Percentiles rank a stretch among this genome's conserved stretches.
Evolutionary conservation across 176 grass and related monocot genomes (phyloP).

Genomic region (Carex scoparia): DNA sequence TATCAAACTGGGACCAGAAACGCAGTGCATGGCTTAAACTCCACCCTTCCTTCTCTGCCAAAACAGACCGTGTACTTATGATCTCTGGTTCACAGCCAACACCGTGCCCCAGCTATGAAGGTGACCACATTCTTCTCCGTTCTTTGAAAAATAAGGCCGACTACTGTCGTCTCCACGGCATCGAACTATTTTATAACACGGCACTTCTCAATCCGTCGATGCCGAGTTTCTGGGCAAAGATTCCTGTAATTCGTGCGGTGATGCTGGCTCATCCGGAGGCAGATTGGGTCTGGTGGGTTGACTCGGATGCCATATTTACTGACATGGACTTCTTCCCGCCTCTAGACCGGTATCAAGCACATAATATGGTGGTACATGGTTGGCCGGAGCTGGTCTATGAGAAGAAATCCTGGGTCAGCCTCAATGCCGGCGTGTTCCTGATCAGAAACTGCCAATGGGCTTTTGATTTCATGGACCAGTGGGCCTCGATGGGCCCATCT

Average conservation of each 20-base stretch:
- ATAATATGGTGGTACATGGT: slow-evolving; percentile 80
- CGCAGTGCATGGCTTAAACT: too few species aligned
- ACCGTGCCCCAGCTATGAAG: slow-evolving; percentile 42
- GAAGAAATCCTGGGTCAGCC: slow-evolving; percentile 51
- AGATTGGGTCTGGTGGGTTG: slow-evolving; percentile 95
- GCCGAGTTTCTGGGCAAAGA: slow-evolving; percentile 70
- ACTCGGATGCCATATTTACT: slow-evolving; percentile 90
- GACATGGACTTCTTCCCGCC: slow-evolving; percentile 80
- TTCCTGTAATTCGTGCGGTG: slow-evolving; percentile 51
- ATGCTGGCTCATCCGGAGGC: slow-evolving; percentile 86
- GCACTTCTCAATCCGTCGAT: slow-evolving; percentile 60
- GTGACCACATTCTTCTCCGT: slow-evolving; percentile 59
- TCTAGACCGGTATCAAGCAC: slow-evolving; percentile 35
- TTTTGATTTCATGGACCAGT: slow-evolving; percentile 54
- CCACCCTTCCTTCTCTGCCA: slow-evolving; percentile 16
- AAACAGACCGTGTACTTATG: slow-evolving; percentile 48
- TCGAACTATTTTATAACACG: slow-evolving; percentile 72
- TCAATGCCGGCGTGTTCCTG: slow-evolving; percentile 98
- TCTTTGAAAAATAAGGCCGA: slow-evolving; percentile 88
- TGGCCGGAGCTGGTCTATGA: slow-evolving; percentile 54
- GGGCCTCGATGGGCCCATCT: slow-evolving; percentile 14
- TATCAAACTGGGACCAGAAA: too few species aligned
- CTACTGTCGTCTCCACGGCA: slow-evolving; percentile 75
- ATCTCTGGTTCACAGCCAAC: slow-evolving; percentile 74
- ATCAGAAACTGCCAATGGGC: slow-evolving; percentile 97